Conservation (phyloP, 2,329 filamentous ascomycete species). For the Fusarium algeriense region DNA sequence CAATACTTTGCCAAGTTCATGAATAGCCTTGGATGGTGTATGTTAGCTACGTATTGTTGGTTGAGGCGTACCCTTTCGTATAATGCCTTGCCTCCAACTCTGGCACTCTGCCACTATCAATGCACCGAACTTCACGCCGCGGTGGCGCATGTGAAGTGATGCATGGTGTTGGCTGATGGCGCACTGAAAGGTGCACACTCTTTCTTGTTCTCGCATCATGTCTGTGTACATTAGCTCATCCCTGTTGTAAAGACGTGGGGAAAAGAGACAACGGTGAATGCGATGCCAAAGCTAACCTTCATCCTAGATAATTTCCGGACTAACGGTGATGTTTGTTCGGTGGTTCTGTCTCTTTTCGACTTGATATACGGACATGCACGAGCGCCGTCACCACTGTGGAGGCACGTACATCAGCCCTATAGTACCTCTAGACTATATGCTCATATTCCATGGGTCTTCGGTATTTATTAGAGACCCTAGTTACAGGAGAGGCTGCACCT, state of each 20-base stretch:
- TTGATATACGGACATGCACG: constrained; percentile 2
- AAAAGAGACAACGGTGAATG: constrained; percentile 19
- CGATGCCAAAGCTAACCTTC: constrained; percentile 7
- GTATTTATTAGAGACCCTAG: neutral
- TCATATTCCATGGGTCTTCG: neutral
- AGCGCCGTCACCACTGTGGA: neutral
- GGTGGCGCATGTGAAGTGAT: constrained; percentile 21
- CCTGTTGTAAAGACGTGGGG: constrained; percentile 7
- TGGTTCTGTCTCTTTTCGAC: constrained; percentile 10
- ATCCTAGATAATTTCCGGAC: constrained; percentile 16
- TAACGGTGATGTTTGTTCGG: constrained; percentile 12
- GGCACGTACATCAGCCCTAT: constrained; percentile 4
- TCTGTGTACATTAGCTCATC: constrained; percentile 5
- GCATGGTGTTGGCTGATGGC: constrained; percentile 25
- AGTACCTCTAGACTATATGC: neutral
- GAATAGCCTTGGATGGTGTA: constrained; percentile 8
- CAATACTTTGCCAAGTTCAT: neutral
- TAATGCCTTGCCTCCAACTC: constrained; percentile 15
- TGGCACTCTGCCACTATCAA: constrained; percentile 15
- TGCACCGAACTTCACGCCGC: constrained; percentile 14
- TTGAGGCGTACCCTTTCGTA: constrained; percentile 25
- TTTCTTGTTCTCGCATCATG: constrained; percentile 1
- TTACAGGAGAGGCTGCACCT: neutral
- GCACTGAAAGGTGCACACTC: constrained; percentile 24
- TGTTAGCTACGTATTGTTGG: constrained; percentile 22